Evolutionary conservation across 371 early-diverging fungal genomes (phyloP), one percentile per base, ranked within the genome.

Genomic region (Vittaforma corneae): DNA sequence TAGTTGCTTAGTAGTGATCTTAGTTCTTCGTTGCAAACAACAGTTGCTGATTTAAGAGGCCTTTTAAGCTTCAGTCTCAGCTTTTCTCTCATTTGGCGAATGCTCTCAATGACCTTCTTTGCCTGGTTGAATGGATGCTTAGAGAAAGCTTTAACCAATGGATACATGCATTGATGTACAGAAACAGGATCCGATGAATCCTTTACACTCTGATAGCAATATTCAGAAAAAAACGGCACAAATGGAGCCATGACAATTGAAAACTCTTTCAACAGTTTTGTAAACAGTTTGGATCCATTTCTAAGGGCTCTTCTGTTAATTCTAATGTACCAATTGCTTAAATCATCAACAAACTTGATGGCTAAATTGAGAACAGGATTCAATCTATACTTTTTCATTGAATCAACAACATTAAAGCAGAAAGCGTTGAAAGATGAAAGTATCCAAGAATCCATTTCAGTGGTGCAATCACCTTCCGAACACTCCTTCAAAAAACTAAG

Each of bases 281-380:
- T 89, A 63, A 98, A 84, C 11, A 92, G 79, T 88, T 22, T 83
- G 72, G 63, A 91, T 88, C 71, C 85, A 91, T 65, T 90, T 90
- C 92, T 94, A 64, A 97, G 82, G 65, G 92, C 84, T 78, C 87
- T 88, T 67, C 99, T 88, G 84, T 96, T 95, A 84, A 96, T 93
- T 67, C 97, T 87, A 67, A 98, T 86, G 79, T 97, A 99, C 96
- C 96, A 96, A 81, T 97, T 95, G 73, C 93, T 95, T 58, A 99
- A 82, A 59, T 87, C 84, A 74, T 96, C 96, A 68, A 99, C 86
- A 77, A 93, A 86, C 62, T 79, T 80, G 65, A 95, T 78, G 67
- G 94, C 81, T 51, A 87, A 85, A 24, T 91, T 89, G 0, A 92
- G 87, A 30, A 97, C 91, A 37, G 91, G 91, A 83, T 93, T 93